These are phyloP conservation scores for Leishmania arabica DNA, from an alignment of 208 protist genomes.

Conservation along the genomic window DNA sequence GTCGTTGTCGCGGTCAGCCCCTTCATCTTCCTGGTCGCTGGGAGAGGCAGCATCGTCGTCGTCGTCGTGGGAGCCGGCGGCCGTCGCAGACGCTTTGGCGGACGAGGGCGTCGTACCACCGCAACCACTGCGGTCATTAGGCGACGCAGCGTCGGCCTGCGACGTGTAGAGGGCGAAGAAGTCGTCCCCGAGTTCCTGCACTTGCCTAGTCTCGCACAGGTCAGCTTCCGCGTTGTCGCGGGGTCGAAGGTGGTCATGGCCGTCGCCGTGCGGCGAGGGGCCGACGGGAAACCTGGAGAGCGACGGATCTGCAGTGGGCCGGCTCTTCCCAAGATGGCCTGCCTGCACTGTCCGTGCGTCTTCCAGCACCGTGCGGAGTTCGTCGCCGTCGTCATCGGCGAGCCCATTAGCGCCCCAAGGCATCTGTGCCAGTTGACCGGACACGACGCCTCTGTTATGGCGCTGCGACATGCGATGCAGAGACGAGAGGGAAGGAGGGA, in stretches of 20 bases:
- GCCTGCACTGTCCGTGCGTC: background rate
- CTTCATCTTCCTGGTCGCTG: constrained; percentile 10
- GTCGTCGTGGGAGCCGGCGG: background rate
- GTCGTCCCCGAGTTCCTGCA: constrained; percentile 32
- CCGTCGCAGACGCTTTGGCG: background rate
- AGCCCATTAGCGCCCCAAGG: background rate
- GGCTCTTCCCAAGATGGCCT: background rate
- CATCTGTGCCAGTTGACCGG: background rate
- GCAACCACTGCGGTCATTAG: background rate
- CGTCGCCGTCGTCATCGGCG: background rate
- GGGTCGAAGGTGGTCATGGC: background rate
- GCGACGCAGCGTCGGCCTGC: background rate
- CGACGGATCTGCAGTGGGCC: background rate
- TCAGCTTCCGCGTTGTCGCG: background rate
- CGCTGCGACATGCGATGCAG: constrained; percentile 1
- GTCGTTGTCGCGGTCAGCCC: background rate
- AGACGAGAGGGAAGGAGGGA: background rate
- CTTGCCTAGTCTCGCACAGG: background rate
- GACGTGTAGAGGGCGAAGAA: constrained; percentile 34
- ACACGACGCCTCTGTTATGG: background rate
- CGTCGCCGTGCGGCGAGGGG: background rate
- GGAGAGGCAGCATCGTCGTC: background rate
- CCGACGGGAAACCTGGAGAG: background rate
- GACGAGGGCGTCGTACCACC: background rate
- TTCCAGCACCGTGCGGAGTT: background rate